These are phyloP conservation scores for Seiridium unicorne DNA, from an alignment of 2,329 filamentous ascomycete species.

Conservation along the genomic window DNA sequence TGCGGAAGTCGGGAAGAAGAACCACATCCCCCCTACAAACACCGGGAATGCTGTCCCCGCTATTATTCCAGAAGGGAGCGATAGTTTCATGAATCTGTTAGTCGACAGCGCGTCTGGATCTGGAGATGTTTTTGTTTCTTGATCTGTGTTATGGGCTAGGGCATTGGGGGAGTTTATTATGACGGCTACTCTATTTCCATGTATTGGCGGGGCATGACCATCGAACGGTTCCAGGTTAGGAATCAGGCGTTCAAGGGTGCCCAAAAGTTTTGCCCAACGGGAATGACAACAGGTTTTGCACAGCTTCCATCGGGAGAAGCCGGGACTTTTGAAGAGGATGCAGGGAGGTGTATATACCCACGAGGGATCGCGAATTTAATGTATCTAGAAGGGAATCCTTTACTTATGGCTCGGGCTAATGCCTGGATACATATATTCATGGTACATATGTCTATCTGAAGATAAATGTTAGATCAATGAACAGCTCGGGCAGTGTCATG, in stretches of 20 bases:
- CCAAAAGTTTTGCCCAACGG: no score
- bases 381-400: not conserved
- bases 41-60: not conserved
- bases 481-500: no score
- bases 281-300: no score
- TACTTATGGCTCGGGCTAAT: no score
- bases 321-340: not conserved
- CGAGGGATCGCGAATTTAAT: not conserved
- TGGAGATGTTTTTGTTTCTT: conserved; percentile 1
- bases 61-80: not conserved
- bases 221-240: no score
- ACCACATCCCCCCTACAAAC: not conserved
- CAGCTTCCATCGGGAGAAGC: not conserved
- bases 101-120: not conserved
- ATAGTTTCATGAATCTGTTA: conserved; percentile 6
- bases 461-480: no score
- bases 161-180: not conserved
- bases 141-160: not conserved
- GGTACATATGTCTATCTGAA: no score
- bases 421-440: no score
- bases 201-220: no score
- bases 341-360: not conserved
- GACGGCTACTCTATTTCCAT: not conserved
- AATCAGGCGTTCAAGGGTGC: no score
- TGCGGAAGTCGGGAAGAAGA: conserved; percentile 40